A percentile compares a stretch with the other conserved stretches of the same genome.
Evolutionary conservation across 768 basidiomycete species (phyloP).

Genomic region (Russula sp.): DNA sequence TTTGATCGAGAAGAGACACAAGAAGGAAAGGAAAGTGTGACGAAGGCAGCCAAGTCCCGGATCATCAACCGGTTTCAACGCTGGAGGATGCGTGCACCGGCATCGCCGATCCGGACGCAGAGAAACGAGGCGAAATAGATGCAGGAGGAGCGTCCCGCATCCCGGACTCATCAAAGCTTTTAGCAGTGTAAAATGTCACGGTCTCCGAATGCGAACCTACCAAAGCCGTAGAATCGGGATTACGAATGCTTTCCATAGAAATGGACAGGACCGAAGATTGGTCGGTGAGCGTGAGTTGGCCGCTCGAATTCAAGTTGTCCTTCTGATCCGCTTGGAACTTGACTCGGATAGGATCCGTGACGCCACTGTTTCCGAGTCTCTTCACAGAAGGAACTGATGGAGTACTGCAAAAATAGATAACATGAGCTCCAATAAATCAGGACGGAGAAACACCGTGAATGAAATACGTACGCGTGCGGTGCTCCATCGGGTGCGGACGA

Average conservation of each 20-base stretch:
- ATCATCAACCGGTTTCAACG: not conserved
- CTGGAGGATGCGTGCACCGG: not conserved
- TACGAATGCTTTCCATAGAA: not conserved
- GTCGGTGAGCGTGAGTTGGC: not conserved
- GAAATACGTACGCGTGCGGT: conserved; percentile 12
- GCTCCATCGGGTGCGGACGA: conserved; percentile 2
- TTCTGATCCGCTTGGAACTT: not conserved
- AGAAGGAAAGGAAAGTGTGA: not conserved
- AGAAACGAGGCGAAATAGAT: conserved; percentile 31
- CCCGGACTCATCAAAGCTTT: not conserved
- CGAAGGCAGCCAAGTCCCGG: not conserved
- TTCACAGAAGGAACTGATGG: conserved; percentile 10
- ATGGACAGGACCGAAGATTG: not conserved
- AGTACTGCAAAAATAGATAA: not conserved
- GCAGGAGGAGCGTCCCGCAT: not conserved
- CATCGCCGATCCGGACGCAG: not conserved
- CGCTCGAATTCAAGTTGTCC: not conserved
- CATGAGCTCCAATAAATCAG: not conserved
- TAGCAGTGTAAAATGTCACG: conserved; percentile 1
- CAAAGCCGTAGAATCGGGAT: conserved; percentile 2
- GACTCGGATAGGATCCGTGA: not conserved
- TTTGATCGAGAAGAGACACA: too few relatives aligned
- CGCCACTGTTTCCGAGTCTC: not conserved
- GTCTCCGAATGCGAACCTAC: not conserved
- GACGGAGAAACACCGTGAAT: not conserved